A percentile compares a stretch with the other conserved stretches of the same genome.
Conservation (phyloP, 805 yeast species). For the Myxozyma monticola region DNA sequence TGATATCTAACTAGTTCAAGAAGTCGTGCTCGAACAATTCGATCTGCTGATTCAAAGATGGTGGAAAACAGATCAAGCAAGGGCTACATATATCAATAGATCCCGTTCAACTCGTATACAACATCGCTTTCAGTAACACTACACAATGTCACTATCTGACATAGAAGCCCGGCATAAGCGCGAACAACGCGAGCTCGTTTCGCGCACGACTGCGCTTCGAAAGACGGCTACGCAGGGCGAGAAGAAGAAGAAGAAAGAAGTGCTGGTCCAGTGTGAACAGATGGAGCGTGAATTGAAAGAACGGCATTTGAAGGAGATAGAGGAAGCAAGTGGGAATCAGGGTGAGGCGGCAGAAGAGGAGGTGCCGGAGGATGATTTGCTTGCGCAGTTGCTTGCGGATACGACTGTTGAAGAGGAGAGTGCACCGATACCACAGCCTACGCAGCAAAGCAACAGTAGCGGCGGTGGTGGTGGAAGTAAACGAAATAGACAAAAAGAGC, state of each 20-base stretch:
- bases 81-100: too few species aligned
- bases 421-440: not conserved
- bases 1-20: too few species aligned
- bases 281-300: slow-evolving; percentile 57
- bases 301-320: slow-evolving; percentile 57
- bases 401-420: not conserved
- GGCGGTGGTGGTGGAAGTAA: slow-evolving; percentile 1
- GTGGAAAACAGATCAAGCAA: too few species aligned
- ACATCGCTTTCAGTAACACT: too few species aligned
- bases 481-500: slow-evolving; percentile 82
- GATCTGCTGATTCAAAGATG: too few species aligned
- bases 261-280: slow-evolving; percentile 57
- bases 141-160: too few species aligned
- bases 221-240: slow-evolving; percentile 77
- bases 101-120: too few species aligned
- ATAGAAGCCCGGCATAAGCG: slow-evolving; percentile 69
- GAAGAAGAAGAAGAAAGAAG: slow-evolving; percentile 64
- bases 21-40: too few species aligned
- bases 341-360: slow-evolving; percentile 34
- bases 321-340: slow-evolving; percentile 1
- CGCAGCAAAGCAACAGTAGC: not conserved
- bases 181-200: slow-evolving; percentile 65
- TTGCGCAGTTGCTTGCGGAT: slow-evolving; percentile 54
- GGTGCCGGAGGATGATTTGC: slow-evolving; percentile 48
- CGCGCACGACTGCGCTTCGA: slow-evolving; percentile 70